A percentile compares a stretch with the other conserved stretches of the same genome.
These are phyloP conservation scores for Sequoiadendron giganteum DNA, from an alignment of 75 land plant species.

Conservation along the genomic window DNA sequence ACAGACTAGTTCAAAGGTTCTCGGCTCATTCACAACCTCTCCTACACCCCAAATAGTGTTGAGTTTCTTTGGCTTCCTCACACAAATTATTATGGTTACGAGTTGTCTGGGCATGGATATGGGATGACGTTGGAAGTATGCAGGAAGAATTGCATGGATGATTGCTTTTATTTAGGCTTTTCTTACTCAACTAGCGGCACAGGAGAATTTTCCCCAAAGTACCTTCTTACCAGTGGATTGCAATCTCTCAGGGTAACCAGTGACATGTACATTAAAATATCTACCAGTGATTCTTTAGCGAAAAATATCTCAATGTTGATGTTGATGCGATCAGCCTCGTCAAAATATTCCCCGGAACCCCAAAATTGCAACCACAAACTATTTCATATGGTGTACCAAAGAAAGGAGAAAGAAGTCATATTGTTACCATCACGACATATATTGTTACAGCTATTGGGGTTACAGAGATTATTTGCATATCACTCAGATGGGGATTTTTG, in stretches of 20 bases:
- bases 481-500: conserved; percentile 15
- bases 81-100: conserved; percentile 43
- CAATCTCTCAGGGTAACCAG: conserved; percentile 13
- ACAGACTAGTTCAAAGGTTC: conserved; percentile 45
- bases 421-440: conserved; percentile 12
- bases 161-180: conserved; percentile 30
- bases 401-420: conserved; percentile 7
- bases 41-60: not conserved
- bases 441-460: conserved; percentile 19
- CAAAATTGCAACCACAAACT: not conserved
- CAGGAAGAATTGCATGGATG: conserved; percentile 22
- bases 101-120: conserved; percentile 8
- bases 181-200: conserved; percentile 24
- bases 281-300: not conserved
- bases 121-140: conserved; percentile 17
- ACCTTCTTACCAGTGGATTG: conserved; percentile 32
- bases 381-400: conserved; percentile 3
- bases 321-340: not conserved
- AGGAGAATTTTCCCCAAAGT: conserved; percentile 33
- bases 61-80: conserved; percentile 28
- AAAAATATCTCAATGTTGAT: not conserved
- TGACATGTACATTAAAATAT: conserved; percentile 28
- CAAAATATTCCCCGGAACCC: not conserved
- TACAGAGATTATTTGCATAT: conserved; percentile 10
- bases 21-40: conserved; percentile 25